phyloP scores from a whole-genome alignment of 2,329 filamentous ascomycete genomes.

The Sclerotiophoma versabilis region DNA sequence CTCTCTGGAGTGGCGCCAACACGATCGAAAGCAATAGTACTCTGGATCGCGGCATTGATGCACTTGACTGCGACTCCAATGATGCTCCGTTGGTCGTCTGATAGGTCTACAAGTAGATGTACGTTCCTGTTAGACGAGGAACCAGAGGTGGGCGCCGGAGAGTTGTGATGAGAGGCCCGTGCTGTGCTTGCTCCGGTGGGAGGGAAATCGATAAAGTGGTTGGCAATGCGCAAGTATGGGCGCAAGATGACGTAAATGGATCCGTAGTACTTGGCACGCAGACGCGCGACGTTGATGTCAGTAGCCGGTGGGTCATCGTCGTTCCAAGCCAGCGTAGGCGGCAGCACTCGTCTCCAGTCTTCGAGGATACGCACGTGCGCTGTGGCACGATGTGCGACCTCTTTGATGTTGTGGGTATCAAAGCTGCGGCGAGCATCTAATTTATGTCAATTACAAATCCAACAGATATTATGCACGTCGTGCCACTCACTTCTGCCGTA shows the following conservation, averaged over 20 bases:
- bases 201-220: conserved; percentile 58
- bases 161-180: conserved; percentile 46
- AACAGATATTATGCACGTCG: background rate
- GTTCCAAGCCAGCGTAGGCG: conserved; percentile 64
- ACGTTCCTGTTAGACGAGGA: conserved; percentile 24
- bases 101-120: conserved; percentile 40
- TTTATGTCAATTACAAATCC: conserved; percentile 35
- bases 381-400: conserved; percentile 37
- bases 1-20: conserved; percentile 52
- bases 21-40: conserved; percentile 81
- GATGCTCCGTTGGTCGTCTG: conserved; percentile 32
- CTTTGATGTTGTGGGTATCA: conserved; percentile 39
- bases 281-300: conserved; percentile 81
- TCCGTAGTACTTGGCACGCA: conserved; percentile 95
- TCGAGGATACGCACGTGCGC: conserved; percentile 56
- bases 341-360: conserved; percentile 62
- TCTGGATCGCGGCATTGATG: conserved; percentile 73
- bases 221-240: conserved; percentile 71
- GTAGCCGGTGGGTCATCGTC: conserved; percentile 73
- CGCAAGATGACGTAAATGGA: conserved; percentile 89
- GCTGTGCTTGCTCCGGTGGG: conserved; percentile 53
- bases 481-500: conserved; percentile 53
- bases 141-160: conserved; percentile 53
- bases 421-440: conserved; percentile 45
- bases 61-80: conserved; percentile 42